A percentile compares a stretch with the other conserved stretches of the same genome.
phyloP scores from a whole-genome alignment of 306 rosid species.

The Lathyrus oleraceus region DNA sequence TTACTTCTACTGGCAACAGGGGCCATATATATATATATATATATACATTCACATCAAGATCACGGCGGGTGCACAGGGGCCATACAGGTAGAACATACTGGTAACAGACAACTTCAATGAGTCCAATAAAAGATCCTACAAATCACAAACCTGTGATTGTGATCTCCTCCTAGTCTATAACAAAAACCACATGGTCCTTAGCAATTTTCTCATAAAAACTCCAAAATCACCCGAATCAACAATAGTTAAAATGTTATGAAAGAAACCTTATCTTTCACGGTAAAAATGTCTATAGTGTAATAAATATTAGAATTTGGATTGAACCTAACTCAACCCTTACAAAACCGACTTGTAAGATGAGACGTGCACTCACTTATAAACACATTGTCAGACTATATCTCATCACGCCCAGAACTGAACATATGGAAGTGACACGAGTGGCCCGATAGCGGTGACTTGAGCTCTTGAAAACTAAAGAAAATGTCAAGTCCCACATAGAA shows the following conservation, averaged over 20 bases:
- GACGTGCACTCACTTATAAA: no score
- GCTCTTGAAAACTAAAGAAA: conserved; percentile 1
- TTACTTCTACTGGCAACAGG: not conserved
- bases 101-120: conserved; percentile 6
- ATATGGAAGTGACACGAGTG: no score
- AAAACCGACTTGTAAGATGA: no score
- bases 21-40: not conserved
- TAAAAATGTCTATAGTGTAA: not conserved
- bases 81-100: not conserved
- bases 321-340: no score
- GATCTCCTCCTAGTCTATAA: conserved; percentile 12
- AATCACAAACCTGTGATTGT: not conserved
- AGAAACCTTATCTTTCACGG: not conserved
- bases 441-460: no score
- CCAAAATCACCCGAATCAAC: not conserved
- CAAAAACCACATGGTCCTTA: not conserved
- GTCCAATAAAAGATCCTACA: not conserved
- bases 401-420: no score
- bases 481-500: not conserved
- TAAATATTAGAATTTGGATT: no score
- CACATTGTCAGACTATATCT: no score
- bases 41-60: not conserved
- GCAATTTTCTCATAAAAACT: not conserved
- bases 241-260: not conserved
- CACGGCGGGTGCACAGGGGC: not conserved